These are phyloP conservation scores for Ganoderma lingzhi DNA, from an alignment of 1,284 basidiomycete species.

Conservation along the genomic window DNA sequence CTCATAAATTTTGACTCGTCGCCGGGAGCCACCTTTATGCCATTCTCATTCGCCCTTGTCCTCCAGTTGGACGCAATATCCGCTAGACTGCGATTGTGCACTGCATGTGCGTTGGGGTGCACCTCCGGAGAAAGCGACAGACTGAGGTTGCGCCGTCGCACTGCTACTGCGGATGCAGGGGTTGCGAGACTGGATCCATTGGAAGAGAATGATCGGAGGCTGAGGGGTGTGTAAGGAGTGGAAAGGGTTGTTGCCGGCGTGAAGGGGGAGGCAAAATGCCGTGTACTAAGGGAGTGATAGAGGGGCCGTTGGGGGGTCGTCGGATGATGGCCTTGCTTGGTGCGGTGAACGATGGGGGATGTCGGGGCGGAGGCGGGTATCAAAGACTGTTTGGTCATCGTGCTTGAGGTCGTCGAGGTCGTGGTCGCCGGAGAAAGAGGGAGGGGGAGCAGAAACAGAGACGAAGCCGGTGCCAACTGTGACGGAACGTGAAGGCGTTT, in stretches of 20 bases:
- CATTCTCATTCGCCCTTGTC: constrained; percentile 72
- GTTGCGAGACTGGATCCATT: constrained; percentile 66
- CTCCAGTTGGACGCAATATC: constrained; percentile 77
- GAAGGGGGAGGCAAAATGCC: constrained; percentile 50
- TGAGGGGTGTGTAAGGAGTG: constrained; percentile 71
- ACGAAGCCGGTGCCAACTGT: constrained; percentile 27
- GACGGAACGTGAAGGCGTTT: constrained; percentile 37
- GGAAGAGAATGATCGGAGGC: constrained; percentile 64
- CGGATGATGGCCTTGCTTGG: constrained; percentile 48
- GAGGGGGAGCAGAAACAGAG: constrained; percentile 23
- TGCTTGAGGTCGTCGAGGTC: constrained; percentile 37
- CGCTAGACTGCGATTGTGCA: constrained; percentile 48
- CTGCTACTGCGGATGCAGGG: constrained; percentile 47
- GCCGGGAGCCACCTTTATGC: constrained; percentile 65
- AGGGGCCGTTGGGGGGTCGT: constrained; percentile 56
- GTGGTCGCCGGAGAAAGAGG: constrained; percentile 32
- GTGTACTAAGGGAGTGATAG: constrained; percentile 45
- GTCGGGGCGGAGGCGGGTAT: constrained; percentile 55
- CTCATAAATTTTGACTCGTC: constrained; percentile 62
- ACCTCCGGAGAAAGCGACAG: constrained; percentile 42
- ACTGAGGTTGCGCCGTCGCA: constrained; percentile 47
- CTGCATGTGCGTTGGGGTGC: constrained; percentile 27
- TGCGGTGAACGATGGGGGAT: constrained; percentile 51
- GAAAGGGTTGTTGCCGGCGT: constrained; percentile 53
- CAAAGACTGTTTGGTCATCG: constrained; percentile 41